Evolutionary conservation across 495 filamentous ascomycete genomes (phyloP).

Genomic region (Penicillium samsonianum): DNA sequence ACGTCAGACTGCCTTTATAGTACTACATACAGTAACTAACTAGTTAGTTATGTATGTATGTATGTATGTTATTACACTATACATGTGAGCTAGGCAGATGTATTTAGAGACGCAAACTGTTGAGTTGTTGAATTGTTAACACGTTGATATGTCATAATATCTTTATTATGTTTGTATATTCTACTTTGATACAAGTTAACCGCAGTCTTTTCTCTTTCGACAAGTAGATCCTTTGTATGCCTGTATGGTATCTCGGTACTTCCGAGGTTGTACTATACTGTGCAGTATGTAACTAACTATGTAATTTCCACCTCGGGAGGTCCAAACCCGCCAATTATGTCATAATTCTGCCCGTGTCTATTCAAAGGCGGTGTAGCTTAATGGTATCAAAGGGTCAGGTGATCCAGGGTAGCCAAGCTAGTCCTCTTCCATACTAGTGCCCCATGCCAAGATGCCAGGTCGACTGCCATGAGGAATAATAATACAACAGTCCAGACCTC

Average conservation of each 20-base stretch:
- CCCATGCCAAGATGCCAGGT: slow-evolving; percentile 37
- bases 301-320: slow-evolving; percentile 5
- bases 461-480: slow-evolving; percentile 34
- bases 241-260: neutral
- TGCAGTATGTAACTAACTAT: too few species aligned
- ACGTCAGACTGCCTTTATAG: slow-evolving; percentile 9
- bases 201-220: neutral
- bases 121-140: slow-evolving; percentile 1
- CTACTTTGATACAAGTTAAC: neutral
- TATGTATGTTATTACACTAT: neutral
- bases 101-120: neutral
- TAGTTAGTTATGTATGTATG: too few species aligned
- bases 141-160: neutral
- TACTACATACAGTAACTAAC: neutral
- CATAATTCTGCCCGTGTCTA: neutral
- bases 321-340: slow-evolving; percentile 8
- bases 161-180: neutral
- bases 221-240: neutral
- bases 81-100: slow-evolving; percentile 1
- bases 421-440: slow-evolving; percentile 19
- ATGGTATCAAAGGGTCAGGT: slow-evolving; percentile 5
- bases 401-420: slow-evolving; percentile 6
- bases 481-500: slow-evolving; percentile 30
- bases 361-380: slow-evolving; percentile 5
- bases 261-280: too few species aligned